Base-by-base conservation (phyloP, 805 yeast species). In the Cyberlindnera saturnus region DNA sequence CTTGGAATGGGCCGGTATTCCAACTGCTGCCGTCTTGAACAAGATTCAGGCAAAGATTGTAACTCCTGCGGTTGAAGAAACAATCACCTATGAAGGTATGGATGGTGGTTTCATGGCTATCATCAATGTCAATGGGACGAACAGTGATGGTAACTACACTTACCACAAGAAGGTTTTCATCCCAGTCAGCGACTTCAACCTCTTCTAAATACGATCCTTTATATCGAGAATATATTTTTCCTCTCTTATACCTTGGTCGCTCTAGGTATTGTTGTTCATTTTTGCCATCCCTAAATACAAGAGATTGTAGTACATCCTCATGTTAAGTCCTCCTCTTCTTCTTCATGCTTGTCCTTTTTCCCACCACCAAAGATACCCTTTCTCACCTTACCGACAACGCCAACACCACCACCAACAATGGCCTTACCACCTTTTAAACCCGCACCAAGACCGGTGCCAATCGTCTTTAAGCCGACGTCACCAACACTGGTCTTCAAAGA, bases 401-500 rank as follows among this genome's bases (percentile, higher is more conserved):
- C 72, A 17, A 66, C 64, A 36, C 71, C 72, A 32, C 75, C 73
- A 28, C 69, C 70, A 39, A 70, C 64, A 15, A 69, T 69, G 6
- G 64, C 55, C 19, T 67, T 63, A 39, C 74, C 71, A 14, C 62
- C 77, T 34, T 69, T 73, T 30, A 66, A 46, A 39, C 75, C 76
- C 8, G 70, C 63, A 40, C 71, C 72, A 15, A 65, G 41, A 18
- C 81, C 83, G 35, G 73, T 69, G 14, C 77, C 76, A 42, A 71
- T 62, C 8, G 70, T 70, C 46, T 76, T 78, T 42, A 73, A 71
- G 16, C 82, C 82, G 20, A 66, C 65, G 31, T 67, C 73, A 35
- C 72, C 70, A 33, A 75, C 64, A 43, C 71, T 66, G 38, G 67
- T 67, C 39, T 55, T 66, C 48, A 49, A 65, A 50, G 52, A 65